Percentiles rank a stretch among this genome's conserved stretches.
phyloP scores from a whole-genome alignment of 2,329 filamentous ascomycete genomes.

The Sclerotinia nivalis region DNA sequence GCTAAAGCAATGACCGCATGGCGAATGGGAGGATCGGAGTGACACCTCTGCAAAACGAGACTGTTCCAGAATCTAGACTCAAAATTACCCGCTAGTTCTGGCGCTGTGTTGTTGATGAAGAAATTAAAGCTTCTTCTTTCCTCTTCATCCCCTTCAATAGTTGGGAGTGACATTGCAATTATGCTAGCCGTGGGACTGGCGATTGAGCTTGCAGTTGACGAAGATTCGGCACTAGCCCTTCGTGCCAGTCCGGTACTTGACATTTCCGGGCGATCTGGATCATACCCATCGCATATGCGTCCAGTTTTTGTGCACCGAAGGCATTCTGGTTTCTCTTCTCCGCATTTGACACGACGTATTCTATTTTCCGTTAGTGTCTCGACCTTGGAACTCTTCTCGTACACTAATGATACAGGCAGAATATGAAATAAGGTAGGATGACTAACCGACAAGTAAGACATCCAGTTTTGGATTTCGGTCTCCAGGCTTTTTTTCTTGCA shows the following conservation, averaged over 20 bases:
- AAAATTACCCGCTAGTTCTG: slow-evolving; percentile 34
- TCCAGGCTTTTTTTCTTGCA: slow-evolving; percentile 35
- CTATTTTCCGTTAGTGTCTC: slow-evolving; percentile 26
- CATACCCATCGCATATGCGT: slow-evolving; percentile 39
- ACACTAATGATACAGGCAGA: background rate
- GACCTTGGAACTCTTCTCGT: background rate
- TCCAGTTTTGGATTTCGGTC: slow-evolving; percentile 36
- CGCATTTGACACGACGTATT: slow-evolving; percentile 39
- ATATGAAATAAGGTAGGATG: background rate
- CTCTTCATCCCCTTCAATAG: slow-evolving; percentile 6
- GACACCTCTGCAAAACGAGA: slow-evolving; percentile 32
- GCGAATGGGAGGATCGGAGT: slow-evolving; percentile 32
- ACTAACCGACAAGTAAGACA: slow-evolving; percentile 39
- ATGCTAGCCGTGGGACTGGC: background rate
- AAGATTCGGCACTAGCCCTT: background rate
- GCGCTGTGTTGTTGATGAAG: slow-evolving; percentile 33
- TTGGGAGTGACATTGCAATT: background rate
- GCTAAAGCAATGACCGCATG: slow-evolving; percentile 32
- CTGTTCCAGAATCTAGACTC: slow-evolving; percentile 34
- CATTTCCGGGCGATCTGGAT: background rate
- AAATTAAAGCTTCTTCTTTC: slow-evolving; percentile 30
- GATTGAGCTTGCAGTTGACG: background rate
- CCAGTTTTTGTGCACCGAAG: slow-evolving; percentile 37
- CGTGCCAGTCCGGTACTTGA: background rate
- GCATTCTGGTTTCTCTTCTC: slow-evolving; percentile 38